phyloP scores from a whole-genome alignment of 352 stramenopile genomes.

The Globisporangium cystogenes region DNA sequence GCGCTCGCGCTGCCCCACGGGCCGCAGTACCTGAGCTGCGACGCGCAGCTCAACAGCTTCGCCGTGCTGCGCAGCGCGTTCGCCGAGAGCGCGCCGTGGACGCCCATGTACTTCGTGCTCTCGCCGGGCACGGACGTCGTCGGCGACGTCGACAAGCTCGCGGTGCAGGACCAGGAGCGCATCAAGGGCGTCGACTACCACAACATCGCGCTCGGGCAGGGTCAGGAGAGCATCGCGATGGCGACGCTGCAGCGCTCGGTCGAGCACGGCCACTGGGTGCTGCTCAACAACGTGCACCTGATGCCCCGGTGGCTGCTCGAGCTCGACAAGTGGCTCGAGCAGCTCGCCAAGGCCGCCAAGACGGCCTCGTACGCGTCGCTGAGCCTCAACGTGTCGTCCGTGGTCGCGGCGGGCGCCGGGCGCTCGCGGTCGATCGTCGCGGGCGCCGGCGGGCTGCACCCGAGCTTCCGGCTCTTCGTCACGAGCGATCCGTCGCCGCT shows the following conservation, averaged over 20 bases:
- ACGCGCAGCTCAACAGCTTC: slow-evolving; percentile 92
- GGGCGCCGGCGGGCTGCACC: slow-evolving; percentile 40
- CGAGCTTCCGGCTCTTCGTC: slow-evolving; percentile 85
- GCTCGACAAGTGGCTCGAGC: slow-evolving; percentile 91
- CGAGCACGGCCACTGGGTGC: slow-evolving; percentile 93
- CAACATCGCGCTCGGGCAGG: slow-evolving; percentile 93
- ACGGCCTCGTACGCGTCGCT: slow-evolving; percentile 40
- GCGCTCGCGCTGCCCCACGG: slow-evolving; percentile 64
- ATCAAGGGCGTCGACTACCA: slow-evolving; percentile 95
- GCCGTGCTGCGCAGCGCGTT: slow-evolving; percentile 93
- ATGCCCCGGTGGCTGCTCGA: slow-evolving; percentile 93
- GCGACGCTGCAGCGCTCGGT: slow-evolving; percentile 77
- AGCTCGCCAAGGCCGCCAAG: slow-evolving; percentile 55
- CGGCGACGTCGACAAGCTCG: slow-evolving; percentile 93
- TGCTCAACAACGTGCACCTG: slow-evolving; percentile 94
- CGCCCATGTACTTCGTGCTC: slow-evolving; percentile 98
- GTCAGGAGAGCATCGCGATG: slow-evolving; percentile 92
- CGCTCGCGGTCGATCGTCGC: slow-evolving; percentile 20
- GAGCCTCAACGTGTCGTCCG: slow-evolving; percentile 13
- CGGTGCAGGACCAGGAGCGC: slow-evolving; percentile 87
- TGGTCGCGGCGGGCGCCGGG: neutral
- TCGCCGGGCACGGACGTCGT: slow-evolving; percentile 96
- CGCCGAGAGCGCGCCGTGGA: slow-evolving; percentile 90
- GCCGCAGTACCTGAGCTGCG: slow-evolving; percentile 73
- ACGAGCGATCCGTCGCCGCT: slow-evolving; percentile 80